A percentile compares a stretch with the other conserved stretches of the same genome.
These are phyloP conservation scores for Santalum album DNA, from an alignment of 164 flowering plant species.

Conservation along the genomic window DNA sequence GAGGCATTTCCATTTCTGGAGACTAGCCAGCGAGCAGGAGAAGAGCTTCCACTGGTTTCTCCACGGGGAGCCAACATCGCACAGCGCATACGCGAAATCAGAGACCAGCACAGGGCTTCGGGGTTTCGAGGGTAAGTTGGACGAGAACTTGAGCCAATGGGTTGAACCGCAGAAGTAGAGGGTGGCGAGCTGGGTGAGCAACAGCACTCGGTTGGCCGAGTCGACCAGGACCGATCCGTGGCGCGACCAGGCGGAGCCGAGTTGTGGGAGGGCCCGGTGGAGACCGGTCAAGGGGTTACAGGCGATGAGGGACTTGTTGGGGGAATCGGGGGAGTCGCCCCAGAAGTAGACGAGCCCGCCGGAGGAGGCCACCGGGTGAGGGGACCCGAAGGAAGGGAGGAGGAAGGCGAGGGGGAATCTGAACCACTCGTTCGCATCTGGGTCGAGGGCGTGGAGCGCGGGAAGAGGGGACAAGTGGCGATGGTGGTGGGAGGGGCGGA, in stretches of 20 bases:
- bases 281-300: slow-evolving; percentile 73
- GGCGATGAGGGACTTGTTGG: slow-evolving; percentile 41
- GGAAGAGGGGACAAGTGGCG: slow-evolving; percentile 10
- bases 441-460: slow-evolving; percentile 49
- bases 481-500: slow-evolving; percentile 43
- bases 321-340: slow-evolving; percentile 39
- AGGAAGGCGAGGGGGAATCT: slow-evolving; percentile 53
- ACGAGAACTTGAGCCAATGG: slow-evolving; percentile 64
- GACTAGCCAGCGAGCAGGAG: slow-evolving; percentile 22
- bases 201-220: slow-evolving; percentile 41
- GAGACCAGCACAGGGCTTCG: slow-evolving; percentile 65
- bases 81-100: slow-evolving; percentile 47
- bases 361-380: slow-evolving; percentile 36
- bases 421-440: slow-evolving; percentile 40
- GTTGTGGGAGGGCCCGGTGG: slow-evolving; percentile 51
- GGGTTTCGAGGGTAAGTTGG: slow-evolving; percentile 78
- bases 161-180: slow-evolving; percentile 36
- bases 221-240: slow-evolving; percentile 79
- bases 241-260: slow-evolving; percentile 95
- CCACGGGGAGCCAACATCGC: slow-evolving; percentile 93
- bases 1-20: slow-evolving; percentile 47
- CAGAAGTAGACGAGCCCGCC: slow-evolving; percentile 51
- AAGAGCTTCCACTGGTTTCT: slow-evolving; percentile 80
- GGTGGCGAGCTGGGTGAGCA: slow-evolving; percentile 71
- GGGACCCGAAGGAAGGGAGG: slow-evolving; percentile 35